Evolutionary conservation across 202 grass and related monocot species (phyloP).

Genomic region (Bolboschoenoplectus hybrid): DNA sequence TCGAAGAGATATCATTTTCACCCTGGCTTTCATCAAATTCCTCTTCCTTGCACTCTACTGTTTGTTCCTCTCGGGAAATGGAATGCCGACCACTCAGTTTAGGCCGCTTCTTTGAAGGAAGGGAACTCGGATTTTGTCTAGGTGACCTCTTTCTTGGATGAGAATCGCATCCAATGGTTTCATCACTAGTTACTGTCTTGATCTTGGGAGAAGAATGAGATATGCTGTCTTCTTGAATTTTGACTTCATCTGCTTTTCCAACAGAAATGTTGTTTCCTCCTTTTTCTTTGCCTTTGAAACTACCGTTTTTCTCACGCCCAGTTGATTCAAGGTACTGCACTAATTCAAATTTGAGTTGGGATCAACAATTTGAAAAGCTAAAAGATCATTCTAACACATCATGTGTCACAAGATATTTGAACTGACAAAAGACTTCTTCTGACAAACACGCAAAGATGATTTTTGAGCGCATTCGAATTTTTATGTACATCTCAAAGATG

Average conservation of each 20-base stretch:
- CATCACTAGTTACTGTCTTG: background rate
- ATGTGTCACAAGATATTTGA: background rate
- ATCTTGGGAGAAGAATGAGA: background rate
- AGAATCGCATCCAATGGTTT: background rate
- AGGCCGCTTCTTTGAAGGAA: constrained; percentile 4
- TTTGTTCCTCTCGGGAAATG: background rate
- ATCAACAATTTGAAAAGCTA: background rate
- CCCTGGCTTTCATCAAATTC: background rate
- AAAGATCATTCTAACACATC: background rate
- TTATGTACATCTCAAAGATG: background rate
- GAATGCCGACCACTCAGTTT: background rate
- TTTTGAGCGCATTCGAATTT: background rate
- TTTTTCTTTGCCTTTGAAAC: background rate
- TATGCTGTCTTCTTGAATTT: background rate
- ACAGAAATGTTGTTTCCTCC: background rate
- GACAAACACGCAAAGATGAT: background rate
- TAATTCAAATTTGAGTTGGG: too few relatives aligned
- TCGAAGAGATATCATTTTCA: background rate
- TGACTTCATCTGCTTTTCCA: background rate
- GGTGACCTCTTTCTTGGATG: background rate
- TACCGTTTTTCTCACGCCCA: background rate
- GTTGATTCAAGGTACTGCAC: background rate
- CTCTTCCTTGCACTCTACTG: background rate
- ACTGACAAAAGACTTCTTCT: background rate
- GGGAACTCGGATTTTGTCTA: background rate